Conservation (phyloP, 1,284 basidiomycete species). For the Puccinia horiana region DNA sequence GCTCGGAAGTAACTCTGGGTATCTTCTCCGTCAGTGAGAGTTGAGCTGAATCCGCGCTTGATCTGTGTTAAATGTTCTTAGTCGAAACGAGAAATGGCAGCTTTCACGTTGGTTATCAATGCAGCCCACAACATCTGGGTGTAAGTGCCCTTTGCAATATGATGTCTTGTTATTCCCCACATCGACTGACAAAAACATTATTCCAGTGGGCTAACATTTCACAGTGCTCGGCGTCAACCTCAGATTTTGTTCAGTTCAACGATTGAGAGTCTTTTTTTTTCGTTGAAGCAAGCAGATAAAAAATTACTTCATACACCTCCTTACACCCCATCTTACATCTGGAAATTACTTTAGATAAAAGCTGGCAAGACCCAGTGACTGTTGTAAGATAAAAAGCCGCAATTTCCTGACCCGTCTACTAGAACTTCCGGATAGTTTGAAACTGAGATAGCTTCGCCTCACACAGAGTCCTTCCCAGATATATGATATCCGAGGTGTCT, state of each 20-base stretch:
- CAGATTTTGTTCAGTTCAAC: slow-evolving; percentile 51
- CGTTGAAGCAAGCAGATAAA: neutral
- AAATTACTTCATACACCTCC: neutral
- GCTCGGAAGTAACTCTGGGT: neutral
- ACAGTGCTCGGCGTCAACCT: slow-evolving; percentile 52
- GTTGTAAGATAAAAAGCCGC: slow-evolving; percentile 48
- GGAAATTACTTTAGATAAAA: neutral
- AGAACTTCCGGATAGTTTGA: neutral
- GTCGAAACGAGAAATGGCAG: slow-evolving; percentile 50
- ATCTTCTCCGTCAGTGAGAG: neutral
- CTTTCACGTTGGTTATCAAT: slow-evolving; percentile 53
- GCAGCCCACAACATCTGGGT: slow-evolving; percentile 50
- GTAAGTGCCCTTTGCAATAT: neutral
- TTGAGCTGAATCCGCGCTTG: neutral
- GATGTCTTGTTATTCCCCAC: neutral
- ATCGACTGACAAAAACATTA: neutral
- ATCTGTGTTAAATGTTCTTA: neutral
- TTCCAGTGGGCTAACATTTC: slow-evolving; percentile 53
- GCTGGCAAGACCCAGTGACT: slow-evolving; percentile 50
- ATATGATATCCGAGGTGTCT: slow-evolving; percentile 55
- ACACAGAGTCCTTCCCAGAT: slow-evolving; percentile 50
- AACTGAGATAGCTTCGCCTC: neutral
- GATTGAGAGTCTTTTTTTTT: slow-evolving; percentile 45
- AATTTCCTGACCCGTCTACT: neutral
- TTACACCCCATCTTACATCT: neutral